Base-by-base conservation (phyloP, 305 asterid genomes). In the Fraxinus greggii region DNA sequence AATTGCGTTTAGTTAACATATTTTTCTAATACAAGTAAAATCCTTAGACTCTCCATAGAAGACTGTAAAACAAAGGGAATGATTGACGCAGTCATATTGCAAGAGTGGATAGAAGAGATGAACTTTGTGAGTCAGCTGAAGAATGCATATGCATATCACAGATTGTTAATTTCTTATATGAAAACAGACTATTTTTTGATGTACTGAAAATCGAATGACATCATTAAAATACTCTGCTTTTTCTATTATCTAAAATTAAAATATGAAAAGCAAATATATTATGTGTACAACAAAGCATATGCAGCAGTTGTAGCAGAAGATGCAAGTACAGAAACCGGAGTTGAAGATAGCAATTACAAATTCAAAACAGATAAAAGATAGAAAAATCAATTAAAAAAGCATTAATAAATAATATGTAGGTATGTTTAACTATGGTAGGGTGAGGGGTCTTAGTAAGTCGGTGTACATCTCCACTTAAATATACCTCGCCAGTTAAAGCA, bases 401-500 rank as follows among this genome's bases (percentile, higher is more conserved):
- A 19, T 5, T n/a, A 54, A 54, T 19, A 54, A 48, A 4, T 15
- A 48, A 48, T 48, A 48, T 48, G 65, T n/a, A 54, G n/a, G 72
- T 26, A 63, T 9, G 35, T 12, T 63, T 23, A 63, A 63, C 72
- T 24, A 24, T 12, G 31, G 13, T 61, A 9, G 29, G 69, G 67
- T 19, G 67, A 21, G 5, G 28, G 67, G 1, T 61, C 32, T 23
- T 61, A 61, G 17, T 61, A 8, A 7, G 29, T 23, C 33, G 21
- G 75, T 2, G 13, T 24, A 42, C 13, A 56, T 40, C 36, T 2
- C 24, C 33, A 45, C 13, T 17, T 40, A 40, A 28, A 26, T 3
- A 79, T 88, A 92, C 97, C 92, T 92, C 95, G 65, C 94, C 94
- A 12, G 88, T 1, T 76, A 88, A 54, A 31, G 86, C 90, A 65